A percentile compares a stretch with the other conserved stretches of the same genome.
Evolutionary conservation across 257 asterid species (phyloP).

Genomic region (Nemophila menziesii): DNA sequence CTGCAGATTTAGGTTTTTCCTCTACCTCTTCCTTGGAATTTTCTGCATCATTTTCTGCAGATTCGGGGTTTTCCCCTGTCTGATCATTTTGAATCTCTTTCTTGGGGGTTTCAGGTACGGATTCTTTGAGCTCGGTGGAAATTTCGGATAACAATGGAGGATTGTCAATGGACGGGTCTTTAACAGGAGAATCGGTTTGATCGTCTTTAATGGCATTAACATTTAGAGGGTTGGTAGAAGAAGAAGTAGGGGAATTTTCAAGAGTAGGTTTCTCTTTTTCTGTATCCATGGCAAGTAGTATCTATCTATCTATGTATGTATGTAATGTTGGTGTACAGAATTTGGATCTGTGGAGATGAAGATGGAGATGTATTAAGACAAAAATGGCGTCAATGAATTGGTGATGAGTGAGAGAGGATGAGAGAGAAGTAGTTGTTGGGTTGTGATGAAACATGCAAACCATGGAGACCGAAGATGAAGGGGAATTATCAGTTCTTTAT

Average conservation of each 20-base stretch:
- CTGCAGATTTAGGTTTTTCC: conserved; percentile 6
- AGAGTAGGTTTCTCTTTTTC: conserved; percentile 32
- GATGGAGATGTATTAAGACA: conserved; percentile 1
- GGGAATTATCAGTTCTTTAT: conserved; percentile 13
- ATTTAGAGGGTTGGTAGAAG: conserved; percentile 13
- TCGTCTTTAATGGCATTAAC: no score
- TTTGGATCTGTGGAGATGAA: background rate
- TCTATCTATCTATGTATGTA: background rate
- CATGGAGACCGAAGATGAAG: conserved; percentile 21
- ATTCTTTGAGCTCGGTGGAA: conserved; percentile 1
- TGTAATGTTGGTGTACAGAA: background rate
- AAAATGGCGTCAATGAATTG: conserved; percentile 3
- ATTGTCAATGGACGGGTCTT: background rate
- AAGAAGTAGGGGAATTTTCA: conserved; percentile 7
- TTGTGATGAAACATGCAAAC: conserved; percentile 10
- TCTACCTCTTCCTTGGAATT: no score
- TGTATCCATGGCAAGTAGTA: conserved; percentile 25
- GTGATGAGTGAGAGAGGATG: background rate
- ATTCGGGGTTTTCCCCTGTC: no score
- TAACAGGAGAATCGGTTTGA: conserved; percentile 9
- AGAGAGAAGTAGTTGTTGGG: conserved; percentile 1
- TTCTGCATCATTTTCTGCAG: no score
- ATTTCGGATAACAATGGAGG: conserved; percentile 7
- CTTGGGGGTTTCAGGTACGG: no score
- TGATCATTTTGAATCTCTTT: no score